Base-by-base conservation (phyloP, 2,329 filamentous ascomycete species). In the Fusarium drepaniforme region DNA sequence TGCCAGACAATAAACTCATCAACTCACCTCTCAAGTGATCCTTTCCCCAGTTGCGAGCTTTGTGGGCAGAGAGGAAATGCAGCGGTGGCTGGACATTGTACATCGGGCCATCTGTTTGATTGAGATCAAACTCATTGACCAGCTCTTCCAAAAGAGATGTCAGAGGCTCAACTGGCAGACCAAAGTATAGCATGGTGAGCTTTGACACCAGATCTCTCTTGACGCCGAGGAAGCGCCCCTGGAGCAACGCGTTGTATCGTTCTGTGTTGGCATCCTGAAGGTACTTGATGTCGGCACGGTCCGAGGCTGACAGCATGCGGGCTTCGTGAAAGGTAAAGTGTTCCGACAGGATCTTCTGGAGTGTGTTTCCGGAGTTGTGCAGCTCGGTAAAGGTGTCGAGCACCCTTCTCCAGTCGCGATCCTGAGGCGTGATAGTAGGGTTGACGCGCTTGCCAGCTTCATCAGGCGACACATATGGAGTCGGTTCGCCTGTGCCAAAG, bases 141-240 rank as follows among this genome's bases (percentile, higher is more conserved):
- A 82, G 76, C 4, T 79, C 75, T 46, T 81, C 80, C 33, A 78
- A n/a, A 5, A 56, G 42, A 5, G 72, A 68, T 1, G 72, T 49
- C 11, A 82, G 68, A 13, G 87, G 85, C 60, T 84, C 84, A 4
- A 87, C 80, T 0, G 85, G 85, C 8, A 88, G 74, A 1, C 86
- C 87, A 68, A 88, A 88, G 75, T 85, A 87, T 53, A 87, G 79
- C 79, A 87, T 82, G 0, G 86, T 80, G 67, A 89, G 67, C 74
- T 87, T 88, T n/a, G 83, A 81, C 4, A 80, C 79, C 18, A 86
- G 66, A 1, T 80, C 78, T 6, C 78, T 71, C 2, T 68, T 28
- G 9, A 80, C 69, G 7, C 68, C 77, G 12, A 77, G 77, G 68
- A 86, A 85, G 1, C 80, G 79, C 2, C 73, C 76, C 5, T 71